Evolutionary conservation across 2,329 filamentous ascomycete genomes (phyloP).

Genomic region (Ophiostoma fasciatum): DNA sequence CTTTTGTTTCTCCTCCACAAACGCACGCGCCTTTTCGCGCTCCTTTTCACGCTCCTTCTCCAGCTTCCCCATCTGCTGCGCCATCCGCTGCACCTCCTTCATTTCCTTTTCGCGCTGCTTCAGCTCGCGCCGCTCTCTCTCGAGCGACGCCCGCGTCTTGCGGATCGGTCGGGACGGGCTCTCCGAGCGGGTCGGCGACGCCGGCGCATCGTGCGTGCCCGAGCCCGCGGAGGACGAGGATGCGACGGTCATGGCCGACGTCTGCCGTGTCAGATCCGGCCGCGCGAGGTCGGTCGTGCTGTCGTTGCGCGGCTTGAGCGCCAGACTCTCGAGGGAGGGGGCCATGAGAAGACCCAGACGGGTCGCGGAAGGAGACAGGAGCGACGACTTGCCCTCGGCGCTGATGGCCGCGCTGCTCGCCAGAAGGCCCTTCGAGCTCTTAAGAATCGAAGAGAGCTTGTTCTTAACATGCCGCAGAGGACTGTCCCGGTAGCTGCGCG

Average conservation of each 20-base stretch:
- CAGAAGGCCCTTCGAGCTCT: conserved; percentile 73
- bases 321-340: conserved; percentile 34
- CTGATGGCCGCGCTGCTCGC: conserved; percentile 57
- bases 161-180: conserved; percentile 32
- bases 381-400: conserved; percentile 43
- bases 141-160: conserved; percentile 42
- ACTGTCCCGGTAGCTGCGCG: conserved; percentile 49
- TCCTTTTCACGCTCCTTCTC: conserved; percentile 59
- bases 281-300: conserved; percentile 25
- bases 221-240: background rate
- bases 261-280: conserved; percentile 29
- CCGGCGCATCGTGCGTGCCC: background rate
- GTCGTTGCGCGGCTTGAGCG: conserved; percentile 12
- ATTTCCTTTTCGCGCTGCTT: conserved; percentile 46
- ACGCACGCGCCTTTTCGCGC: conserved; percentile 48
- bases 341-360: conserved; percentile 28
- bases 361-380: conserved; percentile 38
- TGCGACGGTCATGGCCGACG: conserved; percentile 3
- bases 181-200: conserved; percentile 16
- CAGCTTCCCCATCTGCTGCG: conserved; percentile 45
- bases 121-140: conserved; percentile 37
- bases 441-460: conserved; percentile 80
- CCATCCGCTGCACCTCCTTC: conserved; percentile 46
- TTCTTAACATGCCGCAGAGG: conserved; percentile 86
- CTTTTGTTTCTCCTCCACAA: conserved; percentile 42